Conservation (phyloP, 2,329 filamentous ascomycete genomes). For the Colletotrichum magnum region DNA sequence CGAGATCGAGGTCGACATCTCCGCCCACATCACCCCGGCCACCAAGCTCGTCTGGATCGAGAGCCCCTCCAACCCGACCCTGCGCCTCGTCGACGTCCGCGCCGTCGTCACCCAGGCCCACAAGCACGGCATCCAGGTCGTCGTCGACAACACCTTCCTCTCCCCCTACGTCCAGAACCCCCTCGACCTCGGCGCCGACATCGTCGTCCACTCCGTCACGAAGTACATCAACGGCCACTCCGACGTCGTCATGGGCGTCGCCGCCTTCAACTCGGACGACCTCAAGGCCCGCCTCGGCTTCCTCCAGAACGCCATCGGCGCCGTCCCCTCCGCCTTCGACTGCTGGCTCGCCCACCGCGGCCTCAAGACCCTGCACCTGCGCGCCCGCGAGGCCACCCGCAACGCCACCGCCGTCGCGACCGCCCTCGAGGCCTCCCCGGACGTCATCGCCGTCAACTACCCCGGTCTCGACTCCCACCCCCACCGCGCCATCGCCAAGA, state of each 20-base stretch:
- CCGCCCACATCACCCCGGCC: conserved; percentile 85
- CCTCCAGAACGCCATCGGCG: conserved; percentile 97
- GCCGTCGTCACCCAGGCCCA: conserved; percentile 88
- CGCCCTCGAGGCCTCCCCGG: conserved; percentile 82
- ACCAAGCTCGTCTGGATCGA: conserved; percentile 99
- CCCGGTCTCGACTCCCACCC: conserved; percentile 91
- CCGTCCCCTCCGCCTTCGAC: conserved; percentile 95
- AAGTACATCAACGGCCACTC: conserved; percentile 99
- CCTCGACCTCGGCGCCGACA: conserved; percentile 93
- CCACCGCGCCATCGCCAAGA: conserved; percentile 85
- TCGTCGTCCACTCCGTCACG: conserved; percentile 96
- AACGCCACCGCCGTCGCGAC: conserved; percentile 86
- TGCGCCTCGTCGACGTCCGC: conserved; percentile 92
- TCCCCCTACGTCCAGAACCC: conserved; percentile 98
- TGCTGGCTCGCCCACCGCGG: conserved; percentile 98
- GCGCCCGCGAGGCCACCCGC: conserved; percentile 84
- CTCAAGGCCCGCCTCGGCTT: conserved; percentile 85
- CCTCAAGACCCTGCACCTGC: conserved; percentile 95
- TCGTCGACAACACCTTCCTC: conserved; percentile 99
- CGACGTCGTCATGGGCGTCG: conserved; percentile 98
- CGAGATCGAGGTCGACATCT: conserved; percentile 90
- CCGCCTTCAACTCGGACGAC: conserved; percentile 90
- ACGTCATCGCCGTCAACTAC: conserved; percentile 95
- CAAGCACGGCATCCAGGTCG: conserved; percentile 89
- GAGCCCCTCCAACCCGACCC: conserved; percentile 92